Evolutionary conservation across 2,329 filamentous ascomycete species (phyloP).

Genomic region (Chaetothyriales sp.): DNA sequence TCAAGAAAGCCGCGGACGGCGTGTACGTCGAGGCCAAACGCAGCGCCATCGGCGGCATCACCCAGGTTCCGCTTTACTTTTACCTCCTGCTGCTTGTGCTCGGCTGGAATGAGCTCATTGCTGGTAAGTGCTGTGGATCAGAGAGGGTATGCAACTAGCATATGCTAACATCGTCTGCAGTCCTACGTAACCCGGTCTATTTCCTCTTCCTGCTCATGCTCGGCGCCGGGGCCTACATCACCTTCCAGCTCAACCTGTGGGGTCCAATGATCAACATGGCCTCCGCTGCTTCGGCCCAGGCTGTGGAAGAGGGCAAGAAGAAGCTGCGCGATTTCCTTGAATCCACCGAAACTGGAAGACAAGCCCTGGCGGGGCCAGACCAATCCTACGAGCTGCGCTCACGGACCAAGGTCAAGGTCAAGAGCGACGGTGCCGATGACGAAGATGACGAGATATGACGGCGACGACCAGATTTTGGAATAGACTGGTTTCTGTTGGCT

Average conservation of each 20-base stretch:
- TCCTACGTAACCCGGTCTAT: constrained; percentile 83
- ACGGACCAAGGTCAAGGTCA: neutral
- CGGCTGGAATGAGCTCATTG: constrained; percentile 97
- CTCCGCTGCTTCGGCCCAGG: constrained; percentile 75
- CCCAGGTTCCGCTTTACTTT: constrained; percentile 88
- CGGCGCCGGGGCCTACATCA: constrained; percentile 65
- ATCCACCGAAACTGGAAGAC: constrained; percentile 66
- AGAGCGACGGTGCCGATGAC: neutral
- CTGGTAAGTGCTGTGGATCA: constrained; percentile 48
- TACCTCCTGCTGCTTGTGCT: constrained; percentile 76
- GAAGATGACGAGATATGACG: neutral
- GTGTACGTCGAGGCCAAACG: constrained; percentile 97
- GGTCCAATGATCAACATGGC: constrained; percentile 92
- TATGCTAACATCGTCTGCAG: constrained; percentile 32
- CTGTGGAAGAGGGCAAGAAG: constrained; percentile 80
- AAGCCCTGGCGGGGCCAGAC: constrained; percentile 60
- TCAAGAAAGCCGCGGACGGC: constrained; percentile 96
- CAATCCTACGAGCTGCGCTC: constrained; percentile 24
- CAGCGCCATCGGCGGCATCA: constrained; percentile 86
- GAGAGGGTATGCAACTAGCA: neutral
- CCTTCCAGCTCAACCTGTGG: constrained; percentile 86
- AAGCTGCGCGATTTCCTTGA: constrained; percentile 79
- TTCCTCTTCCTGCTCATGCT: constrained; percentile 75
- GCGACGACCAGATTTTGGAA: neutral
- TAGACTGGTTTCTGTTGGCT: neutral